A percentile compares a stretch with the other conserved stretches of the same genome.
These are phyloP conservation scores for Tubosaeta sp. DNA, from an alignment of 768 basidiomycete species.

Conservation along the genomic window DNA sequence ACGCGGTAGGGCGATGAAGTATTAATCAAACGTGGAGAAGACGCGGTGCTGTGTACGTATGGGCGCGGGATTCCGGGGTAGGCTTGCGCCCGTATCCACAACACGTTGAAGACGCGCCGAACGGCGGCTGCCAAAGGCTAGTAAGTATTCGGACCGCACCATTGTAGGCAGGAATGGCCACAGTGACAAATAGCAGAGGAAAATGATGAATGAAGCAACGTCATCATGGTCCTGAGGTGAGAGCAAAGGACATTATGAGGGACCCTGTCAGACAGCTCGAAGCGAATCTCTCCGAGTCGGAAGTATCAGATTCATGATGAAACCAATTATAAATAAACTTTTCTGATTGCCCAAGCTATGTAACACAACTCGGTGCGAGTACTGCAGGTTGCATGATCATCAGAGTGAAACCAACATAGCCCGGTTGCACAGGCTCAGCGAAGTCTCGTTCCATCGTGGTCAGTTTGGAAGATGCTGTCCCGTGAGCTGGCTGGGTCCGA, in stretches of 20 bases:
- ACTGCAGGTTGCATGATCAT: too few species aligned
- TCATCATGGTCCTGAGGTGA: neutral
- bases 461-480: neutral
- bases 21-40: neutral
- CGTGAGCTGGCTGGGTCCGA: neutral
- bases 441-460: neutral
- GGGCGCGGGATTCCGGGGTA: neutral
- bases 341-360: too few species aligned
- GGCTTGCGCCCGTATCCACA: neutral
- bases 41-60: slow-evolving; percentile 8
- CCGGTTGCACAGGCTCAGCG: neutral
- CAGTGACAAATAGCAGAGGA: neutral
- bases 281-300: too few species aligned
- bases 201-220: neutral
- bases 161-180: neutral
- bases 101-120: neutral
- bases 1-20: neutral
- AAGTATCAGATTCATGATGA: too few species aligned
- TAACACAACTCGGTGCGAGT: too few species aligned
- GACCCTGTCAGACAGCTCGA: too few species aligned
- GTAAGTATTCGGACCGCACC: neutral
- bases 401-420: neutral
- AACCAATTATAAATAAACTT: too few species aligned
- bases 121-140: neutral
- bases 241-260: too few species aligned